Evolutionary conservation across 2,329 filamentous ascomycete species (phyloP).

Genomic region (Cladosporium sp.): DNA sequence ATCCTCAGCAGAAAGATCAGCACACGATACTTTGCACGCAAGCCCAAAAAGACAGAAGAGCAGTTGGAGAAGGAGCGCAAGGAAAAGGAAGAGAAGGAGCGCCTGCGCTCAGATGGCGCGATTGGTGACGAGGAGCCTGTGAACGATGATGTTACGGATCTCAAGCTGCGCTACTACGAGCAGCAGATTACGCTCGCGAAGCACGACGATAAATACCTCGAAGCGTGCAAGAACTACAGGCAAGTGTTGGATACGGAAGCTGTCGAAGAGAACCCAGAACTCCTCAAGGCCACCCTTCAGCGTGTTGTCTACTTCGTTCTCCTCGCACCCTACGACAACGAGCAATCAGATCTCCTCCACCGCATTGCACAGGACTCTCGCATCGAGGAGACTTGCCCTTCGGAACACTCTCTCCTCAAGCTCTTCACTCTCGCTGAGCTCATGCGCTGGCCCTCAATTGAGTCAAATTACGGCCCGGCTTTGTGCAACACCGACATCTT

Average conservation of each 20-base stretch:
- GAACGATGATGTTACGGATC: slow-evolving; percentile 87
- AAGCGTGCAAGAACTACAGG: slow-evolving; percentile 96
- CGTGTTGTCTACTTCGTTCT: slow-evolving; percentile 97
- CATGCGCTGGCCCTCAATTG: slow-evolving; percentile 96
- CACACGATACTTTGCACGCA: slow-evolving; percentile 84
- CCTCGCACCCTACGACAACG: slow-evolving; percentile 94
- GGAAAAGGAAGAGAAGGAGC: slow-evolving; percentile 78
- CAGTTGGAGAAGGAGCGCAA: slow-evolving; percentile 88
- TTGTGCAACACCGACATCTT: slow-evolving; percentile 89
- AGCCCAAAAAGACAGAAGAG: slow-evolving; percentile 84
- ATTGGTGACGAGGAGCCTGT: slow-evolving; percentile 69
- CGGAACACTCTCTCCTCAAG: slow-evolving; percentile 82
- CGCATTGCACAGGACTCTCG: slow-evolving; percentile 83
- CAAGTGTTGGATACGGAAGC: slow-evolving; percentile 95
- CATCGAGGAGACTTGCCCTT: slow-evolving; percentile 50
- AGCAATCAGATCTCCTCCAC: slow-evolving; percentile 95
- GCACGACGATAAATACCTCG: slow-evolving; percentile 95
- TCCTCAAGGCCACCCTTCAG: slow-evolving; percentile 81
- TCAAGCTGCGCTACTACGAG: slow-evolving; percentile 95
- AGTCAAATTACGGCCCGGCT: slow-evolving; percentile 82
- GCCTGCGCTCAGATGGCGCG: slow-evolving; percentile 52
- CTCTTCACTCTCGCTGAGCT: slow-evolving; percentile 93
- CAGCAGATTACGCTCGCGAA: slow-evolving; percentile 94
- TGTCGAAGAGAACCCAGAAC: slow-evolving; percentile 81
- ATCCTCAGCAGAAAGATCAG: slow-evolving; percentile 96